These are phyloP conservation scores for Ceratorhiza oryzae-sativae DNA, from an alignment of 1,284 basidiomycete genomes.

Conservation along the genomic window DNA sequence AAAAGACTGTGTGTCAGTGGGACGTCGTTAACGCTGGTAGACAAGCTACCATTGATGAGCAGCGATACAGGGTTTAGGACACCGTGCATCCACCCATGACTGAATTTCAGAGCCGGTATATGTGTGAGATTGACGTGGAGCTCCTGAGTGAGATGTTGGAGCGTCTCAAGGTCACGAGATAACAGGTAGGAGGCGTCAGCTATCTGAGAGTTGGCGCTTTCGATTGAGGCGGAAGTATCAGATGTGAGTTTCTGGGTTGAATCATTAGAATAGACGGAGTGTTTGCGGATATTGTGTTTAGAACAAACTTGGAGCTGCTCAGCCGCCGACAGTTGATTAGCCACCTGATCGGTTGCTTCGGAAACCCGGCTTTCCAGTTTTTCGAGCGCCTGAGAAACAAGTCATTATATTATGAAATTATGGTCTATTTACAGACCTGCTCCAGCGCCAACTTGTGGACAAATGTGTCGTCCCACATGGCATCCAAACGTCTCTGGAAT, in stretches of 20 bases:
- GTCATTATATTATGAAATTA: too few relatives aligned
- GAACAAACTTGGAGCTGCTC: conserved; percentile 18
- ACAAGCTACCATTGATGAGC: not conserved
- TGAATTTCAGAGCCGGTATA: not conserved
- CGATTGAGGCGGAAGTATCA: not conserved
- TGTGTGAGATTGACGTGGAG: conserved; percentile 14
- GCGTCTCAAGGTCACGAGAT: conserved; percentile 3
- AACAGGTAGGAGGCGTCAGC: not conserved
- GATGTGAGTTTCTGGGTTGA: conserved; percentile 7
- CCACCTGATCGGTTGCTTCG: not conserved
- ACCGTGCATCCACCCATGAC: not conserved
- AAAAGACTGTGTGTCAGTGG: not conserved
- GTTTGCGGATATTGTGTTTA: not conserved
- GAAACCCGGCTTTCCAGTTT: not conserved
- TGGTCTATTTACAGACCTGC: not conserved
- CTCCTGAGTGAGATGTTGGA: conserved; percentile 4
- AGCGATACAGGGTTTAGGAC: not conserved
- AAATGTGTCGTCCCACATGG: conserved; percentile 31
- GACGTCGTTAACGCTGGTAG: not conserved
- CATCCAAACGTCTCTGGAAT: conserved; percentile 9
- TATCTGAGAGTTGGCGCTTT: not conserved
- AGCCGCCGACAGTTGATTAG: not conserved
- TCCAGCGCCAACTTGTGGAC: conserved; percentile 17
- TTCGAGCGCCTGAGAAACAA: conserved; percentile 8
- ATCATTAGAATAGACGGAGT: not conserved